These are phyloP conservation scores for Cajanus cajan DNA, from an alignment of 306 rosid genomes.

Conservation along the genomic window DNA sequence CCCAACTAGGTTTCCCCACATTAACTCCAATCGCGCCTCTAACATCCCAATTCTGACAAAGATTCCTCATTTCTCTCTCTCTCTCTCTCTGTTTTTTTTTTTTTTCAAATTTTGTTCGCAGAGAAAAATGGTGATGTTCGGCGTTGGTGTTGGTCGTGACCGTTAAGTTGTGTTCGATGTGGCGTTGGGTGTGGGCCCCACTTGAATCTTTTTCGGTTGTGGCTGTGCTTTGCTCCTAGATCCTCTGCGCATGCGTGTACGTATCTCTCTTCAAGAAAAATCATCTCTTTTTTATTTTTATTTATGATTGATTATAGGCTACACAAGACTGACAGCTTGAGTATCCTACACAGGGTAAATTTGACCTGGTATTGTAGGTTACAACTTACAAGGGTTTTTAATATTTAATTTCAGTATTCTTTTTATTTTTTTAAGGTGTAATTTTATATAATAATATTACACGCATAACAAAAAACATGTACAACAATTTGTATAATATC, in stretches of 20 bases:
- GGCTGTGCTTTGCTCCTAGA: conserved; percentile 23
- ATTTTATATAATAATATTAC: not conserved
- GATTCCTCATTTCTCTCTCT: conserved; percentile 49
- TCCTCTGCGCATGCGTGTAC: conserved; percentile 29
- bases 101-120: no score
- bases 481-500: no score
- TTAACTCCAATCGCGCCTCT: conserved; percentile 32
- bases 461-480: no score
- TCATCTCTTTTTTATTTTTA: not conserved
- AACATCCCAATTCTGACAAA: conserved; percentile 41
- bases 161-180: not conserved
- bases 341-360: not conserved
- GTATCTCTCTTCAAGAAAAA: not conserved
- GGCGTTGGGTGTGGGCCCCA: conserved; percentile 30
- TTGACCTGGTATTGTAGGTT: not conserved
- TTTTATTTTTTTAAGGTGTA: not conserved
- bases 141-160: not conserved
- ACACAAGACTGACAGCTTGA: not conserved
- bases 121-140: not conserved
- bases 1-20: conserved; percentile 27
- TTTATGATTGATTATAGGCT: not conserved
- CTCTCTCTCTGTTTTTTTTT: not conserved
- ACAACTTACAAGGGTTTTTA: not conserved
- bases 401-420: not conserved
- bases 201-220: conserved; percentile 37